A percentile compares a stretch with the other conserved stretches of the same genome.
These are phyloP conservation scores for Lepidopterella palustris DNA, from an alignment of 495 filamentous ascomycete genomes.

Conservation along the genomic window DNA sequence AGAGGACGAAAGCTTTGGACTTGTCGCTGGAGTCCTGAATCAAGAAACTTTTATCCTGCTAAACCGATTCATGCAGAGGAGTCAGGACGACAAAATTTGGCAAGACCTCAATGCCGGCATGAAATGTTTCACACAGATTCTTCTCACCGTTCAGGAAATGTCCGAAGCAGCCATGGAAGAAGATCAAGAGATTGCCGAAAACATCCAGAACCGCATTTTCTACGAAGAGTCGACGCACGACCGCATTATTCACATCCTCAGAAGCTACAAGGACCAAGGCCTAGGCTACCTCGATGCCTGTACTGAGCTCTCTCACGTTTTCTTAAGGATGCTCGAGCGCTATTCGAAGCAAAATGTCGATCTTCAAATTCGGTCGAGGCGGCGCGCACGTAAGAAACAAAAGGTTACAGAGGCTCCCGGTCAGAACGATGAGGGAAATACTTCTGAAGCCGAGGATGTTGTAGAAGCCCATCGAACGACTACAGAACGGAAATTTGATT, in stretches of 20 bases:
- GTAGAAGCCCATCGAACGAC: slow-evolving; percentile 58
- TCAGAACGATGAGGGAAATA: slow-evolving; percentile 29
- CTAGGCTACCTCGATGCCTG: slow-evolving; percentile 89
- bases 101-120: slow-evolving; percentile 78
- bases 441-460: slow-evolving; percentile 66
- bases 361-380: slow-evolving; percentile 79
- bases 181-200: slow-evolving; percentile 96
- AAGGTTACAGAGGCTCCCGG: slow-evolving; percentile 40
- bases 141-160: slow-evolving; percentile 97
- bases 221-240: slow-evolving; percentile 96
- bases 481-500: slow-evolving; percentile 90
- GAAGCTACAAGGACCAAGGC: slow-evolving; percentile 84
- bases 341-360: slow-evolving; percentile 94
- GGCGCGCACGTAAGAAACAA: slow-evolving; percentile 60
- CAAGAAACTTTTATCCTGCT: slow-evolving; percentile 88
- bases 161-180: slow-evolving; percentile 74
- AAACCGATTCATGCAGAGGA: slow-evolving; percentile 72
- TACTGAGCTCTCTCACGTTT: slow-evolving; percentile 87
- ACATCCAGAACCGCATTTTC: slow-evolving; percentile 92
- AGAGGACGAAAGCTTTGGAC: slow-evolving; percentile 71
- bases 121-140: slow-evolving; percentile 78
- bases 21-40: slow-evolving; percentile 82
- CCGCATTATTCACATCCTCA: slow-evolving; percentile 66
- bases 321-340: slow-evolving; percentile 81
- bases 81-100: slow-evolving; percentile 78